phyloP scores from a whole-genome alignment of 2,329 filamentous ascomycete species.

The Claviceps sp. region DNA sequence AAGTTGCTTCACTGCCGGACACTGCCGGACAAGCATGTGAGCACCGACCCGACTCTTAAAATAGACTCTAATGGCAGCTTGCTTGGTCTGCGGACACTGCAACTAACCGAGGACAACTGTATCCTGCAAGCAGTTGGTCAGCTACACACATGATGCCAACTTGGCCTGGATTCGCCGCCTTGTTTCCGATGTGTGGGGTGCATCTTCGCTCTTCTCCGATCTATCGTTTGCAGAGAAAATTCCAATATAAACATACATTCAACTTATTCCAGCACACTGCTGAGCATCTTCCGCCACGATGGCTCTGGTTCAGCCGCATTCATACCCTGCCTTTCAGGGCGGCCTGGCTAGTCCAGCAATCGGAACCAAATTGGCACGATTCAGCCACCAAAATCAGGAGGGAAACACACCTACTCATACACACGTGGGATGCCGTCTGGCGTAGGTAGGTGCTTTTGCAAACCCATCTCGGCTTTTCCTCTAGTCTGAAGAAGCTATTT shows the following conservation, averaged over 20 bases:
- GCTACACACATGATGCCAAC: neutral
- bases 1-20: neutral
- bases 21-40: neutral
- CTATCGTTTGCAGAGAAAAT: neutral
- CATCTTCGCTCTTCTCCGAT: neutral
- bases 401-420: neutral
- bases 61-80: neutral
- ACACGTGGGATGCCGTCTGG: neutral
- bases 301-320: too few relatives aligned
- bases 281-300: neutral
- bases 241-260: neutral
- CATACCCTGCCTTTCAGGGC: too few relatives aligned
- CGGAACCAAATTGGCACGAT: too few relatives aligned
- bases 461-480: neutral
- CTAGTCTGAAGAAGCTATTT: neutral
- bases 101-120: too few relatives aligned
- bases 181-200: neutral
- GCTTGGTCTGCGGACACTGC: too few relatives aligned
- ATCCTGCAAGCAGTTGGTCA: too few relatives aligned
- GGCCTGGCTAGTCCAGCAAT: too few relatives aligned
- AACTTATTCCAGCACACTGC: neutral
- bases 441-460: too few relatives aligned
- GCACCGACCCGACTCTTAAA: neutral
- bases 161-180: neutral
- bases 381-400: too few relatives aligned